Base-by-base conservation (phyloP, 192 early-diverging fungal species). In the Podila epigama region DNA sequence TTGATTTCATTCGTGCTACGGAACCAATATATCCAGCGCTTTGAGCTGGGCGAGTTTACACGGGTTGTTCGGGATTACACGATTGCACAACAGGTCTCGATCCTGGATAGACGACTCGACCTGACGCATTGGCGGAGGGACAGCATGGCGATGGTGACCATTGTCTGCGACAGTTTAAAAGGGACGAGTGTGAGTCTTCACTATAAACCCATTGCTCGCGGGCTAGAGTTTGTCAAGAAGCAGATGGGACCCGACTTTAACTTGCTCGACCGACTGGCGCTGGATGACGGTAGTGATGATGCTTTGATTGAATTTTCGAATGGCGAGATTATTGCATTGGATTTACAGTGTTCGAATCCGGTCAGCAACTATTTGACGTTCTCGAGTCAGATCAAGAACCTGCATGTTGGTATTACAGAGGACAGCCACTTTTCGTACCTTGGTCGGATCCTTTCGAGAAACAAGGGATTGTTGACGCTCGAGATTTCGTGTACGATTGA, bases 101-200 rank as follows among this genome's bases (percentile, higher is more conserved):
- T 32, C 28, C 44, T 58, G 18, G 44, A 48, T 12, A 37, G 25
- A 48, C 42, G 35, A 18, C 29, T 59, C 27, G 33, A 68, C 34
- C n/a, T 59, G 20, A 33, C 58, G 12, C 28, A 68, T 25, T 58
- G 57, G 57, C 36, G 36, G 57, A 56, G 66, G 32, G 37, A 68
- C 35, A 42, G 33, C 11, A n/a, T 58, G 18, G 52, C 66, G 57
- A 42, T 39, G 28, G 57, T 55, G 7, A 56, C 55, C 18, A 51
- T 68, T 33, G 22, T 34, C 57, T 41, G 55, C 34, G 31, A 68
- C 18, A 28, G 56, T 10, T 35, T 31, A 8, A 39, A 36, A 18
- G 10, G 25, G 13, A 50, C 57, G 27, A 68, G 58, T 9, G 28
- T 68, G 33, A 51, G 57, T 6, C 56, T 58, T 7, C 13, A 34